Percentiles rank a stretch among this genome's conserved stretches.
Evolutionary conservation across 139 green algal genomes (phyloP).

Genomic region (Asterochloris sp.): DNA sequence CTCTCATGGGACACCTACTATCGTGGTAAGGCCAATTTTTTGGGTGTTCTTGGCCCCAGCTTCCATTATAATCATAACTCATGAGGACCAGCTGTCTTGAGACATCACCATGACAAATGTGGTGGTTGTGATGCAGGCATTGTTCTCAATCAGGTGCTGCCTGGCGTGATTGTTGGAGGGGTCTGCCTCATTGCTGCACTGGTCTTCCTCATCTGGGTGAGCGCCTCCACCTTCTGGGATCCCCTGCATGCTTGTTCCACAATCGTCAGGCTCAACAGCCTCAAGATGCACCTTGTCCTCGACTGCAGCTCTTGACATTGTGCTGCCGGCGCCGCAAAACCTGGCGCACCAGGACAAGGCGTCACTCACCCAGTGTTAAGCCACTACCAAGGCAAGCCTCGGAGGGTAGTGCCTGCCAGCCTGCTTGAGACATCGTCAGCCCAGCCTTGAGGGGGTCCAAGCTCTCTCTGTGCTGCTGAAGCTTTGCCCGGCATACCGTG

Average conservation of each 20-base stretch:
- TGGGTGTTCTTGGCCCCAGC: too few species aligned
- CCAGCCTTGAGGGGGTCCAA: not conserved
- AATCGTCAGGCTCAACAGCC: not conserved
- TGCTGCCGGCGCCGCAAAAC: conserved; percentile 9
- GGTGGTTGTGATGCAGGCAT: too few species aligned
- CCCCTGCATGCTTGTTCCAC: not conserved
- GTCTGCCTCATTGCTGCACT: conserved; percentile 5
- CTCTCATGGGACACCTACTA: too few species aligned
- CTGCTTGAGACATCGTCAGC: not conserved
- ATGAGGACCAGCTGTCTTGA: too few species aligned
- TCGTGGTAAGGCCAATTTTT: too few species aligned
- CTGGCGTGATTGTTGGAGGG: conserved; percentile 9
- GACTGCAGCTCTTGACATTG: conserved; percentile 4
- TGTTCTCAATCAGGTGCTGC: not conserved
- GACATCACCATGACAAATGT: too few species aligned
- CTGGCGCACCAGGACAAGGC: not conserved
- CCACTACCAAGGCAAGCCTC: too few species aligned
- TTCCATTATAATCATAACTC: too few species aligned
- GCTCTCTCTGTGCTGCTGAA: too few species aligned
- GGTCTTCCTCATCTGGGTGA: conserved; percentile 3
- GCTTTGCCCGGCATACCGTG: too few species aligned
- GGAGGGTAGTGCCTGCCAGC: too few species aligned
- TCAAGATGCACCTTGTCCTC: not conserved
- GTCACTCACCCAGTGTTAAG: too few species aligned
- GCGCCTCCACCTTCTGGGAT: not conserved